These are phyloP conservation scores for Aspergillus amoenus DNA, from an alignment of 2,329 filamentous ascomycete species.

Conservation along the genomic window DNA sequence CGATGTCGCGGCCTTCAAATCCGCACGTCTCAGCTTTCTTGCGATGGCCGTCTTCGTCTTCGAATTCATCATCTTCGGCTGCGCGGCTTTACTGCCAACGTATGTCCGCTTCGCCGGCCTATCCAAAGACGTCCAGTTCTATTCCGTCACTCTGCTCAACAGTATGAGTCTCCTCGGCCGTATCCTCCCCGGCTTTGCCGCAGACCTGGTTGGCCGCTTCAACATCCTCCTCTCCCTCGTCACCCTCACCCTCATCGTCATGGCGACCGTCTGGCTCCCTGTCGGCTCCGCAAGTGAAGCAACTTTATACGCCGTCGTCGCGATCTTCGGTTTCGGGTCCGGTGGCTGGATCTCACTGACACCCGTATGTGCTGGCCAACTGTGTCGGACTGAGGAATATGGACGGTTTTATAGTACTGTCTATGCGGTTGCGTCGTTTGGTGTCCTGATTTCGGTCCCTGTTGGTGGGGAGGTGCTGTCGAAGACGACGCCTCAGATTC, in stretches of 20 bases:
- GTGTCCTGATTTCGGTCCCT: conserved; percentile 48
- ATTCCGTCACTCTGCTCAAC: conserved; percentile 48
- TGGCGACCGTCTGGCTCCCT: conserved; percentile 47
- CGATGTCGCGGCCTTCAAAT: conserved; percentile 44
- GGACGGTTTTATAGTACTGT: conserved; percentile 50
- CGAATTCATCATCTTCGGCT: conserved; percentile 51
- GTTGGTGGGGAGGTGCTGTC: conserved; percentile 49
- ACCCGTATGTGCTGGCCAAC: conserved; percentile 48
- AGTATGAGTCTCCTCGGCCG: conserved; percentile 45
- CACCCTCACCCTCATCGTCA: conserved; percentile 39
- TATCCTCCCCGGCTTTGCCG: conserved; percentile 44
- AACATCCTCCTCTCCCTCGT: conserved; percentile 45
- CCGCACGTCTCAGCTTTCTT: conserved; percentile 44
- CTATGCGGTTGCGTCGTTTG: conserved; percentile 49
- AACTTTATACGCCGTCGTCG: conserved; percentile 47
- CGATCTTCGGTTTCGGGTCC: conserved; percentile 51
- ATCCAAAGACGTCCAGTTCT: conserved; percentile 41
- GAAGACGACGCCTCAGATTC: conserved; percentile 43
- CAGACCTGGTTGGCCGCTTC: conserved; percentile 48
- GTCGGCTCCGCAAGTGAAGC: conserved; percentile 42
- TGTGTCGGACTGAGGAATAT: conserved; percentile 49
- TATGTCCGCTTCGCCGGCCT: conserved; percentile 43
- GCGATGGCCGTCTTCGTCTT: conserved; percentile 46
- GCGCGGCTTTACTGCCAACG: conserved; percentile 49
- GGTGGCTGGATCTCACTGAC: conserved; percentile 50